Evolutionary conservation across 2,329 filamentous ascomycete species (phyloP).

Genomic region (Botrytis byssoidea): DNA sequence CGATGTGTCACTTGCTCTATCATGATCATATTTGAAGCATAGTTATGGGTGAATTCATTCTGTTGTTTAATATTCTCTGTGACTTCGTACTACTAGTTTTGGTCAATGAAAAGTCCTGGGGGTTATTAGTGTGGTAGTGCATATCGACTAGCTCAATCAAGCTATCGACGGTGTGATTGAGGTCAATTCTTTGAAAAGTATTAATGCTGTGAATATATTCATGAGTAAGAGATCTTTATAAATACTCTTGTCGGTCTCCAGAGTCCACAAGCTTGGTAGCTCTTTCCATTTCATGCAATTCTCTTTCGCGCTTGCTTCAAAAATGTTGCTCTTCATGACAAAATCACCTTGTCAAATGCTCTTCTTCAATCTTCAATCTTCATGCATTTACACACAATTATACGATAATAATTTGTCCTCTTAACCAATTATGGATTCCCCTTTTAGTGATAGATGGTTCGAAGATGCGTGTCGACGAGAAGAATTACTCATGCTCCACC

Average conservation of each 20-base stretch:
- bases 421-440: no score
- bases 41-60: no score
- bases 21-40: background rate
- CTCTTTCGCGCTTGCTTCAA: background rate
- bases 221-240: background rate
- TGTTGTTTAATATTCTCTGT: background rate
- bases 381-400: background rate
- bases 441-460: background rate
- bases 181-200: background rate
- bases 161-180: background rate
- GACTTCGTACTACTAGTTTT: background rate
- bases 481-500: background rate
- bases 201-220: accelerated
- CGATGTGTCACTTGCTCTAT: background rate
- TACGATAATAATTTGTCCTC: accelerated
- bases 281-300: background rate
- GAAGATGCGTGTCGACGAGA: no score
- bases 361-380: background rate
- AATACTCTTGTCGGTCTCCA: no score
- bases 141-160: accelerated
- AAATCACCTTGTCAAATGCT: background rate
- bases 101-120: no score
- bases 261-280: background rate
- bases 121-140: background rate
- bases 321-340: background rate